Conservation (phyloP, 768 basidiomycete species). For the Termitomyces sp. region DNA sequence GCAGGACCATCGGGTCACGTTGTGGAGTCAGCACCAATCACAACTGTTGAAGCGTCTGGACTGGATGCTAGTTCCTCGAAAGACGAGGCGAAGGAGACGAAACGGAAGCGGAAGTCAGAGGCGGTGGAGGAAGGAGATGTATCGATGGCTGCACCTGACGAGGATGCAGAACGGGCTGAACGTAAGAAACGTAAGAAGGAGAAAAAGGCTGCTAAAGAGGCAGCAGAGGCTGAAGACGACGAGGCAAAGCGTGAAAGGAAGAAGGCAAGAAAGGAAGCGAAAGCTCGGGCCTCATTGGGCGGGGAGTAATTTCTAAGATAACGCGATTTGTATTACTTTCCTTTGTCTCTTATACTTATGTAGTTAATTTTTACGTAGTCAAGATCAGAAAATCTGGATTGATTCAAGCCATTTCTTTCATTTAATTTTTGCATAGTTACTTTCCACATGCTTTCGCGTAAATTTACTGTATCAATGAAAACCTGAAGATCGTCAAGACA, state of each 20-base stretch:
- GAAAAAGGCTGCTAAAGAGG: constrained; percentile 49
- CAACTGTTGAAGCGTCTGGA: constrained; percentile 10
- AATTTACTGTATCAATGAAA: constrained; percentile 6
- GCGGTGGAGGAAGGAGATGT: constrained; percentile 39
- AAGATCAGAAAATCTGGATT: background rate
- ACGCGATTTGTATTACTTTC: background rate
- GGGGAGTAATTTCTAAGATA: constrained; percentile 22
- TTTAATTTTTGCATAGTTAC: background rate
- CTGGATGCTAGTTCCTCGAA: constrained; percentile 30
- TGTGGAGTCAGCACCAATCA: constrained; percentile 16
- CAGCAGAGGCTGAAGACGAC: constrained; percentile 49
- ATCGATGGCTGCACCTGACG: constrained; percentile 33
- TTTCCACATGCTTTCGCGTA: no score
- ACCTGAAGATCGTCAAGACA: constrained; percentile 16
- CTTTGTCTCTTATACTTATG: background rate
- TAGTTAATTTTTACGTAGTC: background rate
- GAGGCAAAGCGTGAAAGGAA: constrained; percentile 59
- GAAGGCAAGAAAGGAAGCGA: constrained; percentile 66
- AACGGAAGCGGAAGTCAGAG: constrained; percentile 79
- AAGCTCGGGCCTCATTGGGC: constrained; percentile 39
- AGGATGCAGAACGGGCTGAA: constrained; percentile 48
- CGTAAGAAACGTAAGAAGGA: constrained; percentile 59
- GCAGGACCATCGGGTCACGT: constrained; percentile 30
- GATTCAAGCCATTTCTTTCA: background rate
- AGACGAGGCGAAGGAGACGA: constrained; percentile 69